Evolutionary conservation across 768 basidiomycete species (phyloP).

Genomic region (Boletellus sp.): DNA sequence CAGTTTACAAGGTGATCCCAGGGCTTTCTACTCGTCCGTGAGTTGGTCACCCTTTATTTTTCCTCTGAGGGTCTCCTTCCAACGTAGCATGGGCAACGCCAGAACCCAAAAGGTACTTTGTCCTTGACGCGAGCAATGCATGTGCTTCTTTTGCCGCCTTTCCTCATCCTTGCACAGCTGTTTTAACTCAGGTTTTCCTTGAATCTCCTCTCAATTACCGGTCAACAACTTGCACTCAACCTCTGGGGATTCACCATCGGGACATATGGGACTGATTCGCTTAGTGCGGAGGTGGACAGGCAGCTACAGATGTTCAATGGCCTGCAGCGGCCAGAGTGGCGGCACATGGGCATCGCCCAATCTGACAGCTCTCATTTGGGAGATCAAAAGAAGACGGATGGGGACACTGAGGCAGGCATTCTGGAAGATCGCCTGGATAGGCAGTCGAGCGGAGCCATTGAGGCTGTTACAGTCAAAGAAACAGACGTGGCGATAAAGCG

Average conservation of each 20-base stretch:
- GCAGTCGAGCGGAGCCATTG: no score
- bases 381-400: no score
- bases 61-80: no score
- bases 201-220: constrained; percentile 17
- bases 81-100: background rate
- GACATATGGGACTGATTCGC: background rate
- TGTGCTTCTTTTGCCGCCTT: background rate
- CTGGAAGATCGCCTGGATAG: no score
- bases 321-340: background rate
- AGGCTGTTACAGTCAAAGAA: no score
- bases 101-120: background rate
- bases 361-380: no score
- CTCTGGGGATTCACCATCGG: constrained; percentile 9
- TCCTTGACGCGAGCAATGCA: background rate
- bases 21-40: background rate
- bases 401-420: no score
- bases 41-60: background rate
- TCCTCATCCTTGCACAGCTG: no score
- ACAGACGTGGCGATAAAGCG: no score
- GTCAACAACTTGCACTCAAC: constrained; percentile 19
- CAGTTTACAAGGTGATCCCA: background rate
- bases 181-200: constrained; percentile 1
- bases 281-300: constrained; percentile 15
- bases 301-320: constrained; percentile 7
- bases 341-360: background rate